These are phyloP conservation scores for Hemileccinum rubropunctum DNA, from an alignment of 768 basidiomycete species.

Conservation along the genomic window DNA sequence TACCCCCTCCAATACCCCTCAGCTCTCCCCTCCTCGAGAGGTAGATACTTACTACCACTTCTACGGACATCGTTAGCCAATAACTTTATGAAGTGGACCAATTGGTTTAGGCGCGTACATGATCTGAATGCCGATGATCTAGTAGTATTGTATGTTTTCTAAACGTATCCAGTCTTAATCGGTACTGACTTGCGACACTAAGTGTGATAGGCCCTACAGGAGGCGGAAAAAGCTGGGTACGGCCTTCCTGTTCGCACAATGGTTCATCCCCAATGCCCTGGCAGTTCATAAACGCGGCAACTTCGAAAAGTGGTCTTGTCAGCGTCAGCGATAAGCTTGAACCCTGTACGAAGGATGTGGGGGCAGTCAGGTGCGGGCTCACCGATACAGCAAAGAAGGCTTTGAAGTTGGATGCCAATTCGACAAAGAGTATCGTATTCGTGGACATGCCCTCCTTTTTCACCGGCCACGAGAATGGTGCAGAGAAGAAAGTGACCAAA, in stretches of 20 bases:
- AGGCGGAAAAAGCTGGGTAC: slow-evolving; percentile 20
- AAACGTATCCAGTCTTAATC: not conserved
- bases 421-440: slow-evolving; percentile 14
- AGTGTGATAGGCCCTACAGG: slow-evolving; percentile 21
- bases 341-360: not conserved
- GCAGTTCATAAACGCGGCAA: slow-evolving; percentile 12
- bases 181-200: not conserved
- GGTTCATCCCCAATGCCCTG: not conserved
- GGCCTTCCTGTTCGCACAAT: not conserved
- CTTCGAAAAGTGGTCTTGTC: not conserved
- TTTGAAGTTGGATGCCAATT: too few relatives aligned
- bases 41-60: too few relatives aligned
- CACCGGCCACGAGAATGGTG: not conserved
- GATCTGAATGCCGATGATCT: slow-evolving; percentile 10
- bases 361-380: slow-evolving; percentile 15
- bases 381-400: not conserved
- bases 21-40: too few relatives aligned
- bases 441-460: slow-evolving; percentile 24
- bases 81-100: too few relatives aligned
- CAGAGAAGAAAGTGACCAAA: not conserved
- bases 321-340: not conserved
- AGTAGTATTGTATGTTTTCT: slow-evolving; percentile 17
- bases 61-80: too few relatives aligned
- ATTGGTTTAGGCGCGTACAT: too few relatives aligned
- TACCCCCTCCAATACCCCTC: too few relatives aligned